Evolutionary conservation across 2,329 filamentous ascomycete species (phyloP), one percentile per base, ranked within the genome.

Genomic region (Tympanopsis confertula): DNA sequence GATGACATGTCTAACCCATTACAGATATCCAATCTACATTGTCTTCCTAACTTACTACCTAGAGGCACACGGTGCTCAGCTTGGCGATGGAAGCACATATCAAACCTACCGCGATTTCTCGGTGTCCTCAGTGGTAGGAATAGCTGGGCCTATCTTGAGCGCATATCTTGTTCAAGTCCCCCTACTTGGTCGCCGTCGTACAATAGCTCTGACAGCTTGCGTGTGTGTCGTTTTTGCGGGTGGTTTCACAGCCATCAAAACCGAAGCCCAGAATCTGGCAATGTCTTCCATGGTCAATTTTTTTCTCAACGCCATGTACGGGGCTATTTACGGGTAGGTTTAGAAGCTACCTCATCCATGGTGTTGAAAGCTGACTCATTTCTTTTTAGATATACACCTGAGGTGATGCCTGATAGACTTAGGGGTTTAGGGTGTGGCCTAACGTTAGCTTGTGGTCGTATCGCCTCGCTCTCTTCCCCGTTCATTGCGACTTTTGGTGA

Each of bases 201-300:
- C 41, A 1, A 37, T 47, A 10, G 14, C 43, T 4, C 38, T 47
- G 13, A 45, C 44, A 4, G 44, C 42, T 3, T 35, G 40, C n/a
- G 36, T 42, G 4, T 46, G 45, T 20, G 45, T 41, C 2, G 41
- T 43, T 2, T 50, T 50, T 32, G 45, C 47, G 2, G 45, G 41
- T 5, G 45, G 42, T 3, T 50, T 47, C 19, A 50, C 46, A 5
- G 39, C 37, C 1, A 46, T 48, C 4, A 39, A 38, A n/a, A 50
- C 33, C 5, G 24, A 35, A 13, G 35, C 40, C 4, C 36, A 48
- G 15, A 47, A 50, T 35, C 37, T 50, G 5, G 48, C 46, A 3
- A 49, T 50, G 26, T 46, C 48, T 3, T 45, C 39, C 32, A 45
- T 50, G 40, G 44, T 47, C 2, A 44, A 44, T 15, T 42, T 50